These are phyloP conservation scores for Cucurbita pepo DNA, from an alignment of 306 rosid species.

Conservation along the genomic window DNA sequence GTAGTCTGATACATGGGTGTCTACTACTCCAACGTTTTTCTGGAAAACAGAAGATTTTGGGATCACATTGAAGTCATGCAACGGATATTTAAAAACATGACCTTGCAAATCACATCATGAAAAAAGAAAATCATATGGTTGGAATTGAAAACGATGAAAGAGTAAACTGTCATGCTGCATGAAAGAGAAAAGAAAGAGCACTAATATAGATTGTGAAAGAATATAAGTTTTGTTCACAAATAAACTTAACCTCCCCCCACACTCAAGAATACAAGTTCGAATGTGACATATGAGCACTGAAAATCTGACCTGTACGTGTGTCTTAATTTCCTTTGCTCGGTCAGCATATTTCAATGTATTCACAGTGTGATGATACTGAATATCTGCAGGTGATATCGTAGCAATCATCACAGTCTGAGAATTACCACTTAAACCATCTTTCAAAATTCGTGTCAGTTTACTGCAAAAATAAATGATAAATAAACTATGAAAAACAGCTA, in stretches of 20 bases:
- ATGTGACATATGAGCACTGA: not conserved
- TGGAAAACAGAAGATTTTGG: slow-evolving; percentile 8
- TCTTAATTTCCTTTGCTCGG: slow-evolving; percentile 55
- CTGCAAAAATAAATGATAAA: slow-evolving; percentile 17
- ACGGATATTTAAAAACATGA: not conserved
- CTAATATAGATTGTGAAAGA: not conserved
- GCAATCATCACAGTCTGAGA: slow-evolving; percentile 60
- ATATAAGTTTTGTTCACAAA: not conserved
- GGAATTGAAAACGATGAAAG: not conserved
- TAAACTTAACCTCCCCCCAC: not conserved
- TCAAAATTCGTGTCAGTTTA: slow-evolving; percentile 51
- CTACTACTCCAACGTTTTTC: slow-evolving; percentile 46
- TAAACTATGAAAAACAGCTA: slow-evolving; percentile 10
- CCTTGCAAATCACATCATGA: not conserved
- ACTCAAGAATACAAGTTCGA: not conserved
- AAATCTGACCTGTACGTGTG: slow-evolving; percentile 42
- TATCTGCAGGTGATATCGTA: slow-evolving; percentile 34
- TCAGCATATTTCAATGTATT: slow-evolving; percentile 59
- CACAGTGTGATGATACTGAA: slow-evolving; percentile 45
- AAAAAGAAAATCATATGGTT: not conserved
- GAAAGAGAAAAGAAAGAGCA: not conserved
- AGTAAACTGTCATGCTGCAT: not conserved
- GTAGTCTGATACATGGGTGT: slow-evolving; percentile 48
- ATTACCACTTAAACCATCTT: slow-evolving; percentile 55
- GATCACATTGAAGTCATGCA: not conserved